A percentile compares a stretch with the other conserved stretches of the same genome.
phyloP scores from a whole-genome alignment of 306 rosid genomes.

The Quercus agrifolia region DNA sequence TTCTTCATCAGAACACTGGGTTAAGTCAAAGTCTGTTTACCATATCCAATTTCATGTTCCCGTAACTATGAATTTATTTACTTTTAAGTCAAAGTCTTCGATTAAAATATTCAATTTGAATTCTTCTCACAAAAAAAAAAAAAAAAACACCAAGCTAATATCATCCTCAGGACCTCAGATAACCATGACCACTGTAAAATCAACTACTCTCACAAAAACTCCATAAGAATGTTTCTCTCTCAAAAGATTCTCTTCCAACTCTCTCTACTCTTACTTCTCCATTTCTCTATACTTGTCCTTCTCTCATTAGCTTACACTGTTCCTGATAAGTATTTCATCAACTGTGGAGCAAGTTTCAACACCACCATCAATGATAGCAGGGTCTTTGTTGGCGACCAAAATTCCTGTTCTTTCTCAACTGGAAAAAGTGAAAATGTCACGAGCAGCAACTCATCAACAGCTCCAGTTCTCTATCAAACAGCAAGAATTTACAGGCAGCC shows the following conservation, averaged over 20 bases:
- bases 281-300: constrained; percentile 23
- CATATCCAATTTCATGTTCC: no score
- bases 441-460: background rate
- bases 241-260: background rate
- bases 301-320: constrained; percentile 12
- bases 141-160: no score
- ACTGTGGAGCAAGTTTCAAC: constrained; percentile 31
- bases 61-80: no score
- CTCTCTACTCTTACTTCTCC: background rate
- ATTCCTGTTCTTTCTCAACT: background rate
- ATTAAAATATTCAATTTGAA: no score
- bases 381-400: constrained; percentile 14
- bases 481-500: constrained; percentile 15
- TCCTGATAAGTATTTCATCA: constrained; percentile 33
- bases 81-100: no score
- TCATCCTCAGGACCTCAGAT: no score
- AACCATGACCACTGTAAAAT: no score
- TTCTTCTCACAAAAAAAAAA: no score
- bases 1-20: no score
- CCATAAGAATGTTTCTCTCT: constrained; percentile 3
- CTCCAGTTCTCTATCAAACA: constrained; percentile 17
- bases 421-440: background rate
- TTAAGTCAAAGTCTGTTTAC: no score
- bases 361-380: background rate
- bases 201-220: background rate